Evolutionary conservation across 2,329 filamentous ascomycete species (phyloP).

Genomic region (Hirsutella thompsonii): DNA sequence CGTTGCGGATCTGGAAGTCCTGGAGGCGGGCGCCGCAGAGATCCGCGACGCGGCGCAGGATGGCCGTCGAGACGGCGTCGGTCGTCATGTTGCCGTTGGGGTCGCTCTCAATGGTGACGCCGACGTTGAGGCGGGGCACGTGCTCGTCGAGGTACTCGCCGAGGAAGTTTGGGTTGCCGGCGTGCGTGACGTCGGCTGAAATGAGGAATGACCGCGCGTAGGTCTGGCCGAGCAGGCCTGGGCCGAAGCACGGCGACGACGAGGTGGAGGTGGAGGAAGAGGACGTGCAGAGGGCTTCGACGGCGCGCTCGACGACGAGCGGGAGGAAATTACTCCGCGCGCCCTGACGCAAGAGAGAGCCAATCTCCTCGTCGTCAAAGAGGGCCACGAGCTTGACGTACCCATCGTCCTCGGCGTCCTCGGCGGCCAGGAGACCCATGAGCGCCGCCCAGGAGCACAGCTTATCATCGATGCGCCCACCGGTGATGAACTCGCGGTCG

Average conservation of each 20-base stretch:
- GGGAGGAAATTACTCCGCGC: conserved; percentile 83
- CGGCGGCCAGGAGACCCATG: conserved; percentile 62
- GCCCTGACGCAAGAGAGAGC: conserved; percentile 79
- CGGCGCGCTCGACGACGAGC: conserved; percentile 64
- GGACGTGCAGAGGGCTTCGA: conserved; percentile 49
- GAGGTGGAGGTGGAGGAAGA: too few species aligned
- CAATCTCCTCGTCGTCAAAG: conserved; percentile 96
- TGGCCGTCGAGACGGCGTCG: conserved; percentile 70
- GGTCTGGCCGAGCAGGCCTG: conserved; percentile 61
- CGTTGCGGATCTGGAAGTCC: conserved; percentile 90
- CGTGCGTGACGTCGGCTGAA: conserved; percentile 86
- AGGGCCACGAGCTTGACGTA: conserved; percentile 83
- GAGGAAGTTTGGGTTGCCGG: conserved; percentile 89
- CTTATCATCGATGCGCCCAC: conserved; percentile 92
- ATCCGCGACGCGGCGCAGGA: conserved; percentile 68
- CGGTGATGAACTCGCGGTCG: conserved; percentile 89
- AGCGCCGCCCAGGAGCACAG: conserved; percentile 90
- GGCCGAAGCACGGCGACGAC: conserved; percentile 29
- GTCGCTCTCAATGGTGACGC: conserved; percentile 68
- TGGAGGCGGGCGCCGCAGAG: conserved; percentile 62
- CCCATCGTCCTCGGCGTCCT: conserved; percentile 40
- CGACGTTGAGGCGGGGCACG: conserved; percentile 77
- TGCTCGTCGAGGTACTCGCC: conserved; percentile 74
- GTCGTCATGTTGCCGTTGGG: conserved; percentile 95
- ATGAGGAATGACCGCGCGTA: conserved; percentile 88